Evolutionary conservation across 441 rosid genomes (phyloP), one percentile per base, ranked within the genome.

Genomic region (Macaranga tanarius): DNA sequence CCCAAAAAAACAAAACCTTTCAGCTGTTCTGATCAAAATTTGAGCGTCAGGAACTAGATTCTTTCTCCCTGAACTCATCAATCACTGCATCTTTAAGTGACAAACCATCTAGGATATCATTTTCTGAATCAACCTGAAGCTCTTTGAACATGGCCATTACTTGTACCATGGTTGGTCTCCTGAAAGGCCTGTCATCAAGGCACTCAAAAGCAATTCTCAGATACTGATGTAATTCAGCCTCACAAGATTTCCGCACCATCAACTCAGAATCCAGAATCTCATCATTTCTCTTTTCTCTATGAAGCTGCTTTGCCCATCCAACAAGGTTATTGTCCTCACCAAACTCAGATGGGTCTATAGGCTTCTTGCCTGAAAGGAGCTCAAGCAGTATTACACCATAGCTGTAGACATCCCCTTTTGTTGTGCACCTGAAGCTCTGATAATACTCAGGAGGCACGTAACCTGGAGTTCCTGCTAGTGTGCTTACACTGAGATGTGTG

Each of bases 391-490:
- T 86, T 67, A 94, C 98, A 5, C 98, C 98, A 69, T 89, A 94
- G 79, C 97, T 94, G 67, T 92, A 94, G 22, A 94, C 96, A 72
- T 94, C 99, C 25, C 99, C 99, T 81, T 94, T 94, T 22, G 96
- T 78, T 3, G 99, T 94, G 87, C 99, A 94, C 56, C 92, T 80
- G 70, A 94, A 92, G 82, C 98, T 93, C 86, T 93, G 98, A 76
- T 91, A 93, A 74, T 93, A 93, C 90, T 93, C 98, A 0, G 97
- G 98, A 2, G 98, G 98, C 26, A 93, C 98, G 70, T 93, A 93
- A 7, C 98, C 98, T 0, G 98, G 98, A 34, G 98, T 94, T 70
- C 98, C 98, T 3, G 97, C 93, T 62, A 94, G 95, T 7, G 95
- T 94, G 84, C 97, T 94, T 62, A 94, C 99, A 31, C 96, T 92